These are phyloP conservation scores for Bolboschoenus planiculmis DNA, from an alignment of 176 grass and related monocot genomes.

Conservation along the genomic window DNA sequence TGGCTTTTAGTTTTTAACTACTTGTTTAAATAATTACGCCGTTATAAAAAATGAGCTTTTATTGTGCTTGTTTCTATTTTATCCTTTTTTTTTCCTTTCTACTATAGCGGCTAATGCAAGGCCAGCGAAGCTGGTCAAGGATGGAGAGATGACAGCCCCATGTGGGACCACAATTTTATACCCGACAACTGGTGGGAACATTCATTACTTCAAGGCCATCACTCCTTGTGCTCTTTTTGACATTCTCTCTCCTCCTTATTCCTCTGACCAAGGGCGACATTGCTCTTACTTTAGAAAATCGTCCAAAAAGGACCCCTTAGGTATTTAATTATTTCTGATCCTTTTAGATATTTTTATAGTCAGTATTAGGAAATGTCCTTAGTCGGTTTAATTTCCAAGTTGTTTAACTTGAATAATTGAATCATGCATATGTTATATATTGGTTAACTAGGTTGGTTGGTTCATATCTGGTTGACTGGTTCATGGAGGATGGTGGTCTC, in stretches of 20 bases:
- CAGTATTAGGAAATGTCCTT: background rate
- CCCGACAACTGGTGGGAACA: slow-evolving; percentile 78
- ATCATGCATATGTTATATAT: background rate
- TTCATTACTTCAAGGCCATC: slow-evolving; percentile 87
- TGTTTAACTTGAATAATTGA: background rate
- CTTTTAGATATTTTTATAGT: background rate
- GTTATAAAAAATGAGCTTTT: background rate
- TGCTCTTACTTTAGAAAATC: slow-evolving; percentile 85
- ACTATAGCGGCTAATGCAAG: slow-evolving; percentile 29
- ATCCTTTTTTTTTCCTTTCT: slow-evolving; percentile 3
- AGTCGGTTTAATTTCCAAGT: background rate
- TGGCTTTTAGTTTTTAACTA: slow-evolving; percentile 19
- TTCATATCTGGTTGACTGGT: background rate
- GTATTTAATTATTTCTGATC: slow-evolving; percentile 32
- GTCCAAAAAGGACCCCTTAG: slow-evolving; percentile 31
- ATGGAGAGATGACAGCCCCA: slow-evolving; percentile 71
- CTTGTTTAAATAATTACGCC: background rate
- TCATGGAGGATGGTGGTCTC: background rate
- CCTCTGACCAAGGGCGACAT: slow-evolving; percentile 62
- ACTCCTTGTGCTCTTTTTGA: slow-evolving; percentile 94
- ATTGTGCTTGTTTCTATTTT: background rate
- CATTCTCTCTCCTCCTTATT: slow-evolving; percentile 89
- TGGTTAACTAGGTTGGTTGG: background rate
- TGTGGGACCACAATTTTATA: slow-evolving; percentile 81
- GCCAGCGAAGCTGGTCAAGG: slow-evolving; percentile 65